phyloP scores from a whole-genome alignment of 2,329 filamentous ascomycete species.

The Microdochium bolleyi region DNA sequence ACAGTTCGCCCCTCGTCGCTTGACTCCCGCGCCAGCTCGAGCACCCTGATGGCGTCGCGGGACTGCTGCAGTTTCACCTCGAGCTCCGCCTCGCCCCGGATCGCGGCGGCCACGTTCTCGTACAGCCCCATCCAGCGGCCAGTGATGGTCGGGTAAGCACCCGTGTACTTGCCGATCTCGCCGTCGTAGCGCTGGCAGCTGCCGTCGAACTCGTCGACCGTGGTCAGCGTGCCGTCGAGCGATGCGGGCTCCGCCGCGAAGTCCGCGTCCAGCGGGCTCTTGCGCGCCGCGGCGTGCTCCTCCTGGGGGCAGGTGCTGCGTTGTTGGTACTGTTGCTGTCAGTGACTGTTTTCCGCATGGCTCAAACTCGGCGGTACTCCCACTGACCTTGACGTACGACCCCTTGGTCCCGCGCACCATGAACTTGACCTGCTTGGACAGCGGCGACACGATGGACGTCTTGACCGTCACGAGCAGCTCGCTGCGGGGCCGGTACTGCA shows the following conservation, averaged over 20 bases:
- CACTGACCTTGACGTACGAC: slow-evolving; percentile 27
- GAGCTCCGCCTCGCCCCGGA: slow-evolving; percentile 27
- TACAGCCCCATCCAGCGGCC: slow-evolving; percentile 31
- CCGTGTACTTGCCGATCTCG: slow-evolving; percentile 22
- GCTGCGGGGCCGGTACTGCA: slow-evolving; percentile 45
- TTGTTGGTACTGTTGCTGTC: slow-evolving; percentile 6
- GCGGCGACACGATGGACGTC: slow-evolving; percentile 48
- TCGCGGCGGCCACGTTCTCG: slow-evolving; percentile 28
- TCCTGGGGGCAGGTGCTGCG: slow-evolving; percentile 26
- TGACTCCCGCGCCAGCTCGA: slow-evolving; percentile 32
- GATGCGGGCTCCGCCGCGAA: slow-evolving; percentile 26
- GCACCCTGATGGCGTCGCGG: slow-evolving; percentile 28
- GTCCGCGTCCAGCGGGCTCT: slow-evolving; percentile 16
- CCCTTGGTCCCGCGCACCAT: slow-evolving; percentile 57
- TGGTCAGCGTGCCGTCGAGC: slow-evolving; percentile 28
- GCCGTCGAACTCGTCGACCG: slow-evolving; percentile 24
- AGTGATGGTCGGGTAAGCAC: slow-evolving; percentile 26
- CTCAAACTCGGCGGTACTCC: not conserved
- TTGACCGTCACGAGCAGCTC: slow-evolving; percentile 48
- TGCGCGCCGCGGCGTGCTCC: slow-evolving; percentile 15
- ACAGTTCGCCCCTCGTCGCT: slow-evolving; percentile 22
- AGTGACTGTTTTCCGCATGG: slow-evolving; percentile 3
- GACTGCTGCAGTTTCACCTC: slow-evolving; percentile 28
- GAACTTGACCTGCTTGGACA: slow-evolving; percentile 52
- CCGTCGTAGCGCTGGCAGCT: slow-evolving; percentile 20